These are phyloP conservation scores for Trichoderma sp. DNA, from an alignment of 2,329 filamentous ascomycete genomes.

Conservation along the genomic window DNA sequence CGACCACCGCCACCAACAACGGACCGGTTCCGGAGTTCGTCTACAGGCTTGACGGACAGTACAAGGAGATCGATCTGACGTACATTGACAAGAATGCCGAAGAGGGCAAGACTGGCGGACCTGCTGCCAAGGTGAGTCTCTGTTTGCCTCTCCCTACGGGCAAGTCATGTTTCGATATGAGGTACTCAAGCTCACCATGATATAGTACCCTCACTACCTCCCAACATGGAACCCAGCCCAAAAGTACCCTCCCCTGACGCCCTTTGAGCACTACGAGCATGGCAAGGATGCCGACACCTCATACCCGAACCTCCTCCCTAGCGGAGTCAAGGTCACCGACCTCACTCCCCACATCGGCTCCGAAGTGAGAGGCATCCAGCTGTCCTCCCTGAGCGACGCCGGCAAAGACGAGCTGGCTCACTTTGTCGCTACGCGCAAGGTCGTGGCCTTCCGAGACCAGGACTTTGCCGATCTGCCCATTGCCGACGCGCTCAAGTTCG, in stretches of 20 bases:
- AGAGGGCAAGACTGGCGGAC: conserved; percentile 36
- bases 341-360: conserved; percentile 75
- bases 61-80: conserved; percentile 39
- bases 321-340: conserved; percentile 55
- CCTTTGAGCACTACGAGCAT: conserved; percentile 73
- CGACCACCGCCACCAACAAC: conserved; percentile 26
- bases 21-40: conserved; percentile 22
- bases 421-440: conserved; percentile 74
- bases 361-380: conserved; percentile 70
- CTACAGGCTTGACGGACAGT: conserved; percentile 37
- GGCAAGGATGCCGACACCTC: conserved; percentile 72
- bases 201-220: conserved; percentile 70
- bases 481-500: conserved; percentile 67
- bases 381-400: conserved; percentile 66
- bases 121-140: conserved; percentile 36
- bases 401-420: conserved; percentile 78
- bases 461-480: conserved; percentile 73
- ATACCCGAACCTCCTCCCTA: conserved; percentile 68
- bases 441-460: conserved; percentile 76
- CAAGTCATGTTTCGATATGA: too few species aligned
- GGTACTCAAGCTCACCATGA: background rate
- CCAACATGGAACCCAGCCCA: conserved; percentile 69
- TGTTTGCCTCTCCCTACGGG: too few species aligned
- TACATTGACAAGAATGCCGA: conserved; percentile 37
- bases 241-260: conserved; percentile 65